Conservation (phyloP, 768 basidiomycete genomes). For the Phylloporus rhodoxanthus region DNA sequence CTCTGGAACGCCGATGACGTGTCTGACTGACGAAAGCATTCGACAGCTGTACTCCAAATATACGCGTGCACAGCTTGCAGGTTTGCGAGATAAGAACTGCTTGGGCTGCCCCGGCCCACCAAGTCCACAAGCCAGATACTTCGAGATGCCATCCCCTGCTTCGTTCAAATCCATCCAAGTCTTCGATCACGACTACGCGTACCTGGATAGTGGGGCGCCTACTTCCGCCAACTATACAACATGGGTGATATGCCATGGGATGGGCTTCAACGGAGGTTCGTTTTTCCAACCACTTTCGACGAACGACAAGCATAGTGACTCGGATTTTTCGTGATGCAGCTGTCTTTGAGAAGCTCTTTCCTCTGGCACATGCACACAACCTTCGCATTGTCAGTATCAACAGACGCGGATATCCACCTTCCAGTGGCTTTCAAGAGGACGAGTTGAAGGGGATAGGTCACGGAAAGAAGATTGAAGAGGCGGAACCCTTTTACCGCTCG, state of each 20-base stretch:
- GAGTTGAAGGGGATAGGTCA: slow-evolving; percentile 10
- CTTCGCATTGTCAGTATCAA: slow-evolving; percentile 22
- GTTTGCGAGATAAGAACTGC: no score
- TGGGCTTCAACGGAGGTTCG: slow-evolving; percentile 21
- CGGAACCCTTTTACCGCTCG: slow-evolving; percentile 8
- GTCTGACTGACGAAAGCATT: no score
- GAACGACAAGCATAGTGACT: background rate
- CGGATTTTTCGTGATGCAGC: background rate
- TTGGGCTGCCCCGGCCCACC: no score
- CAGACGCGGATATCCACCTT: slow-evolving; percentile 24
- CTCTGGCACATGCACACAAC: slow-evolving; percentile 17
- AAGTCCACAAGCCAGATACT: no score
- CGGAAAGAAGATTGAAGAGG: slow-evolving; percentile 14
- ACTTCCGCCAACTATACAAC: slow-evolving; percentile 16
- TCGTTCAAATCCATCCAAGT: slow-evolving; percentile 11
- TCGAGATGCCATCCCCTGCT: slow-evolving; percentile 3
- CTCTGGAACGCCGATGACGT: no score
- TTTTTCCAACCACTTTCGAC: background rate
- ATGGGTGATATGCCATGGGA: slow-evolving; percentile 18
- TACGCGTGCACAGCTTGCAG: no score
- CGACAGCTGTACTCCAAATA: no score
- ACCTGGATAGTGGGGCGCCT: slow-evolving; percentile 20
- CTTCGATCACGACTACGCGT: slow-evolving; percentile 11
- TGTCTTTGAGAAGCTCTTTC: slow-evolving; percentile 18
- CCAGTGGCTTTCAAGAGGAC: slow-evolving; percentile 15